These are phyloP conservation scores for Psilocybe sp. DNA, from an alignment of 768 basidiomycete species.

Conservation along the genomic window DNA sequence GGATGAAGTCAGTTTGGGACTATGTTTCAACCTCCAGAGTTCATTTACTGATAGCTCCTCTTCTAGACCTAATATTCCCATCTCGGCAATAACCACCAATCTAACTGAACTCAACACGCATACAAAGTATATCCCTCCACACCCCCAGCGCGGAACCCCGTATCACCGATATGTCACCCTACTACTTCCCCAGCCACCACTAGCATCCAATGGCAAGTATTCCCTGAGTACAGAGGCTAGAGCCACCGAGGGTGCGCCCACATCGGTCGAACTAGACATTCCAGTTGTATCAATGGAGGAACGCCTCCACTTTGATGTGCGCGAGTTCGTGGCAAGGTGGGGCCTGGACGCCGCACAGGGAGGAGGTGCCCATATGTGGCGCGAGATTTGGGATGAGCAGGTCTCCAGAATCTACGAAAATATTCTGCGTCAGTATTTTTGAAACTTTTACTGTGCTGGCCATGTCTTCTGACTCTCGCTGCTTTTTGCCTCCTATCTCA, in stretches of 20 bases:
- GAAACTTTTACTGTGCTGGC: slow-evolving; percentile 11
- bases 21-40: background rate
- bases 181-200: slow-evolving; percentile 65
- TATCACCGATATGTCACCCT: slow-evolving; percentile 89
- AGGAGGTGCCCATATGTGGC: slow-evolving; percentile 82
- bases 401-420: slow-evolving; percentile 64
- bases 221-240: slow-evolving; percentile 31
- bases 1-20: slow-evolving; percentile 66
- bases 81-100: slow-evolving; percentile 54
- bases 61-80: slow-evolving; percentile 74
- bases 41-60: slow-evolving; percentile 6
- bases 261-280: slow-evolving; percentile 39
- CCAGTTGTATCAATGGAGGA: slow-evolving; percentile 42
- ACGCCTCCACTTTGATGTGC: slow-evolving; percentile 63
- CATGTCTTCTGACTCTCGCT: slow-evolving; percentile 10
- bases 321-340: slow-evolving; percentile 57
- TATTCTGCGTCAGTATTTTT: slow-evolving; percentile 57
- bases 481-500: slow-evolving; percentile 9
- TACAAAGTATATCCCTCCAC: slow-evolving; percentile 84
- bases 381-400: slow-evolving; percentile 68
- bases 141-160: slow-evolving; percentile 84
- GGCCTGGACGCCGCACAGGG: slow-evolving; percentile 51
- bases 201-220: slow-evolving; percentile 25
- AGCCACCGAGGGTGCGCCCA: slow-evolving; percentile 24
- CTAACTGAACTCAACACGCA: slow-evolving; percentile 50